A percentile compares a stretch with the other conserved stretches of the same genome.
Evolutionary conservation across 441 rosid genomes (phyloP).

Genomic region (Macaranga tanarius): DNA sequence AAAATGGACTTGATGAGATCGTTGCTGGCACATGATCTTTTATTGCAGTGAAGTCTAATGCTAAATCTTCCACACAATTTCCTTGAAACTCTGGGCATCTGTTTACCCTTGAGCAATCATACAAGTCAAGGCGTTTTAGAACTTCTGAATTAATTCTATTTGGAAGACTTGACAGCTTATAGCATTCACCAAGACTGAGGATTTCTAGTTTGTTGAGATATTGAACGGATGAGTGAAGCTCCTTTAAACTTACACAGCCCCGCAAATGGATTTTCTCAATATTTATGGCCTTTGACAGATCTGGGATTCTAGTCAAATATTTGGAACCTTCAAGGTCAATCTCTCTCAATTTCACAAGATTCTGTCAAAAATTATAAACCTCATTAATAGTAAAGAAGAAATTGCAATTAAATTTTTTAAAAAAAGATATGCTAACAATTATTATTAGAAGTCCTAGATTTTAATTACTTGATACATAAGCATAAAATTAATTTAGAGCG

Average conservation of each 20-base stretch:
- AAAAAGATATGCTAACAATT: no score
- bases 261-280: background rate
- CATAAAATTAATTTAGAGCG: no score
- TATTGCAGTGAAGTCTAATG: background rate
- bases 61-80: background rate
- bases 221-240: slow-evolving; percentile 4
- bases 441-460: no score
- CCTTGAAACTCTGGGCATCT: background rate
- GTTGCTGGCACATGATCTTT: background rate
- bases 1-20: no score
- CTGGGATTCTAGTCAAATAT: background rate
- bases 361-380: background rate
- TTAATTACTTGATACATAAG: no score
- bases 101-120: background rate
- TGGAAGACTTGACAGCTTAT: background rate
- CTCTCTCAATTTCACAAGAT: background rate
- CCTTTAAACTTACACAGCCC: background rate
- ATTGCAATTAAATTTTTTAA: no score
- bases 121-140: background rate
- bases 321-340: background rate
- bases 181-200: background rate
- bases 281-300: slow-evolving; percentile 2
- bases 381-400: no score
- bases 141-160: background rate
- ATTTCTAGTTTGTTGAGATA: background rate